Base-by-base conservation (phyloP, 1,139 yeast species). In the Saccharomyces hybrid region DNA sequence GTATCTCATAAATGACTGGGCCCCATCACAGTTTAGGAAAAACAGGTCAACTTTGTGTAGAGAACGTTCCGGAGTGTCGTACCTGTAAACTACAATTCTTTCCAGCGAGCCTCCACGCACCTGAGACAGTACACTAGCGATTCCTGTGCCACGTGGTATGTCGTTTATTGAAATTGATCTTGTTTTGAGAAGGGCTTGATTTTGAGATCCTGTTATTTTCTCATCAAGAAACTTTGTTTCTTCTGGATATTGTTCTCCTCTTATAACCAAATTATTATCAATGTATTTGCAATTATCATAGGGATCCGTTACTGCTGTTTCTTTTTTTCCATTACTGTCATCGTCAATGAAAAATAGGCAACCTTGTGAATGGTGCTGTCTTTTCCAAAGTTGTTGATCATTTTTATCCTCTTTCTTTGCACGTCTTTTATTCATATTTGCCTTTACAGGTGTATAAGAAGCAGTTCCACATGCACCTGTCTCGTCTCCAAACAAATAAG, bases 41-140 rank as follows among this genome's bases (percentile, higher is more conserved):
- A 78, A 75, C 1, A 86, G 58, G 59, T 83, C 84, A 16, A 84
- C 58, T 41, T 55, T 59, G 13, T 57, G 54, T 5, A 54, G 46
- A 4, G 51, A 14, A 9, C 50, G 48, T 5, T 47, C 50, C 9
- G 28, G 30, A 11, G 55, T 55, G 46, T 50, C 60, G 52, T 58
- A 54, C 3, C 57, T 55, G 9, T 59, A 56, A 42, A 68, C 54
- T 2, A 68, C 71, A 2, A 85, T 66, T 57, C 76, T 77, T 60
- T 86, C 90, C 49, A 88, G 70, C 0, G 93, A 89, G 0, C 96
- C 96, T 0, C 96, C 95, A 62, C 78, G 73, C 0, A 86, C 74
- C 59, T 83, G 88, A 1, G 82, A 69, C 16, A 87, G 61, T 11
- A 86, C 68, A 38, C 81, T 73, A 30, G 74, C 75, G 5, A 83